Conservation (phyloP, 208 protist genomes). For the Leishmania braziliensis region DNA sequence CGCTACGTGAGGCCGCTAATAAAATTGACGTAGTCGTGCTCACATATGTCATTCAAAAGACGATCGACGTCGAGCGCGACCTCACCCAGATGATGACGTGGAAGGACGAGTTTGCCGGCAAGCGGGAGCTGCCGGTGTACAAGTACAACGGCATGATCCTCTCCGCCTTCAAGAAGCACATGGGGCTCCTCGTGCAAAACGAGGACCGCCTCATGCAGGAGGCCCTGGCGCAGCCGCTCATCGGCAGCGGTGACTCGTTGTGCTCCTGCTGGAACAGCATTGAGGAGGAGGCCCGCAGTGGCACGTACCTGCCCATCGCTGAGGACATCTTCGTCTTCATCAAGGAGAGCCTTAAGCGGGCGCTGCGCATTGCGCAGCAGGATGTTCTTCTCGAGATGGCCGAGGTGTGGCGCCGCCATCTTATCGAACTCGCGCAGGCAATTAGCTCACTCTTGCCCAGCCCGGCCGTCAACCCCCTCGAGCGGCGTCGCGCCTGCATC, state of each 20-base stretch:
- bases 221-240: conserved; percentile 76
- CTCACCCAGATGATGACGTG: conserved; percentile 81
- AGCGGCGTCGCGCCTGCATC: conserved; percentile 81
- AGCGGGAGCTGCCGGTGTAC: conserved; percentile 71
- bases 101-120: conserved; percentile 71
- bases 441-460: conserved; percentile 41
- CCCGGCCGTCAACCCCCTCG: conserved; percentile 44
- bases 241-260: conserved; percentile 76
- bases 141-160: conserved; percentile 85
- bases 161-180: conserved; percentile 82
- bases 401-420: conserved; percentile 77
- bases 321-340: conserved; percentile 93
- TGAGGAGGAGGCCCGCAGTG: conserved; percentile 54
- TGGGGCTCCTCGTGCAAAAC: conserved; percentile 80
- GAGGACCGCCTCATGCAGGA: conserved; percentile 87
- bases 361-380: conserved; percentile 82
- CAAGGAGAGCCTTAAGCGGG: conserved; percentile 85
- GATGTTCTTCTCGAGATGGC: conserved; percentile 89
- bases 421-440: conserved; percentile 58
- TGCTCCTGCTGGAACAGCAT: conserved; percentile 76
- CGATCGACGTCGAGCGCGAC: conserved; percentile 93
- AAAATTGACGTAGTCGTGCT: conserved; percentile 91
- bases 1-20: conserved; percentile 58
- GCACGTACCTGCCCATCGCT: conserved; percentile 73
- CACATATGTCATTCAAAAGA: conserved; percentile 91